Evolutionary conservation across 345 rosid genomes (phyloP).

Genomic region (Rhodomyrtus tomentosa): DNA sequence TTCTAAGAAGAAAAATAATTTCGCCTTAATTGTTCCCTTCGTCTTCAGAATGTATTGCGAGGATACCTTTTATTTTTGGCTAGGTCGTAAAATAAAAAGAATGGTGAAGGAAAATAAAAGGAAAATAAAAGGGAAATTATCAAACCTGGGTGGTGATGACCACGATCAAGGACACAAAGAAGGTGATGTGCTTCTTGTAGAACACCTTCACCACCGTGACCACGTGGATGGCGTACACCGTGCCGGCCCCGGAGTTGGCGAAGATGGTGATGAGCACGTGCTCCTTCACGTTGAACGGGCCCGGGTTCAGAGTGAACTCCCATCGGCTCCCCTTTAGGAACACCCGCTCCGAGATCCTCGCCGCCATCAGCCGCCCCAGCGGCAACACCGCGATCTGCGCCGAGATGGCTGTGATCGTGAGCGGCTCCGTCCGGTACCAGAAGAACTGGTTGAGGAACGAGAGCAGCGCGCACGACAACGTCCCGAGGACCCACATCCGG

Average conservation of each 20-base stretch:
- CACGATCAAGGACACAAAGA: slow-evolving; percentile 77
- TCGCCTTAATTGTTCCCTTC: too few species aligned
- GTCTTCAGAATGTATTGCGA: too few species aligned
- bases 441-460: slow-evolving; percentile 95
- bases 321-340: slow-evolving; percentile 56
- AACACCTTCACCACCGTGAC: slow-evolving; percentile 87
- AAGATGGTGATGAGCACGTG: slow-evolving; percentile 91
- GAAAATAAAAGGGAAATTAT: not conserved
- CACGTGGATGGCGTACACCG: slow-evolving; percentile 76
- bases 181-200: slow-evolving; percentile 65
- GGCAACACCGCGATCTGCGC: slow-evolving; percentile 96
- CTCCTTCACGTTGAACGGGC: slow-evolving; percentile 94
- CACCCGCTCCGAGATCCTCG: slow-evolving; percentile 50
- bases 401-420: slow-evolving; percentile 87
- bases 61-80: not conserved
- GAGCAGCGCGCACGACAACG: slow-evolving; percentile 52
- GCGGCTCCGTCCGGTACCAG: slow-evolving; percentile 91
- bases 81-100: not conserved
- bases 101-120: not conserved
- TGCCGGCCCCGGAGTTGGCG: slow-evolving; percentile 95
- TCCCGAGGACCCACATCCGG: slow-evolving; percentile 91
- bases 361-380: slow-evolving; percentile 85
- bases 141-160: slow-evolving; percentile 81
- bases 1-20: not conserved
- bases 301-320: slow-evolving; percentile 86